Evolutionary conservation across 345 rosid species (phyloP), one percentile per base, ranked within the genome.

Genomic region (Anastatica hierochuntica): DNA sequence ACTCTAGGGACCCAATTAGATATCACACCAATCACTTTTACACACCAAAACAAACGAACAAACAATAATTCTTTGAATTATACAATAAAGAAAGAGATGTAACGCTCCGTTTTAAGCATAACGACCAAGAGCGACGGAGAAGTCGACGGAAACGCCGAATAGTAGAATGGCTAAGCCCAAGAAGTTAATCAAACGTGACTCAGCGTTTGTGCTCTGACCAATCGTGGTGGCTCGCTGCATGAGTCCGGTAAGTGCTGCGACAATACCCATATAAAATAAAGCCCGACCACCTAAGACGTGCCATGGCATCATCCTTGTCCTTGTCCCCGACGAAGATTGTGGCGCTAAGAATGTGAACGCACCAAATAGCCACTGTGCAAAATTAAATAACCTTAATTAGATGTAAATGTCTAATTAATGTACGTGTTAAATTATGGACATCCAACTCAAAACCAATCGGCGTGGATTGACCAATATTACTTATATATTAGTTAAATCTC

Each of bases 181-280:
- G 65, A 85, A 88, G 74, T 92, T 92, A 42, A 85, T 64, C 54
- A 92, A 57, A 47, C 75, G 90, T 21, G 76, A 52, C 64, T 92
- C 94, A 12, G 46, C 43, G 8, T 34, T 43, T 38, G 54, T 54
- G 39, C 40, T 35, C 1, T 56, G 66, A 1, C 36, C 5, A 63
- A 66, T 4, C 53, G 67, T 63, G 2, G 76, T 58, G 21, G 76
- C 50, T 63, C 77, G 71, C 73, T 83, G 67, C 66, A 79, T 77
- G 26, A 92, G 61, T 19, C 95, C 98, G 2, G 97, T 92, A 6
- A 92, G 69, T 9, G 97, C 95, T n/a, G 97, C 67, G 11, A 77
- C 80, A 38, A 83, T 57, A 3, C 83, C 81, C 95, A 85, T 83
- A 72, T 67, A 79, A 0, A 92, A 18, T 6, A 92, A 63, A 6